phyloP scores from a whole-genome alignment of 2,329 filamentous ascomycete species.

The Stachybotrys echinatus region DNA sequence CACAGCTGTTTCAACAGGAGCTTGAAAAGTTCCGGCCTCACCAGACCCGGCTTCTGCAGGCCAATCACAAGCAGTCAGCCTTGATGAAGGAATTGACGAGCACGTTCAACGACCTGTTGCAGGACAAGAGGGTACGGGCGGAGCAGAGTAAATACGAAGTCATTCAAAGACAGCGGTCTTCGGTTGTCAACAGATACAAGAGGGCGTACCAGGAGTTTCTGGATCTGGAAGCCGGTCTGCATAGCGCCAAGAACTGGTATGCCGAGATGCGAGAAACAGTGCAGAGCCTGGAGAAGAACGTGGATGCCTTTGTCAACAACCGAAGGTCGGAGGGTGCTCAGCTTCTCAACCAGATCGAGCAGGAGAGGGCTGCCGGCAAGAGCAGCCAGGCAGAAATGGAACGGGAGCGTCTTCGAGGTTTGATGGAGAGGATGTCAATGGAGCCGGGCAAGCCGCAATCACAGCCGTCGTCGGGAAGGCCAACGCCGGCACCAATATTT shows the following conservation, averaged over 20 bases:
- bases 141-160: slow-evolving; percentile 95
- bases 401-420: slow-evolving; percentile 75
- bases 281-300: slow-evolving; percentile 88
- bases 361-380: slow-evolving; percentile 61
- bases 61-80: slow-evolving; percentile 90
- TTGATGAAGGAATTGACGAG: slow-evolving; percentile 92
- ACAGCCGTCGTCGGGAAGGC: slow-evolving; percentile 14
- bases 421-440: slow-evolving; percentile 96
- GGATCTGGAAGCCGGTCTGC: slow-evolving; percentile 79
- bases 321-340: slow-evolving; percentile 85
- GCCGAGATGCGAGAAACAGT: slow-evolving; percentile 93
- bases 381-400: slow-evolving; percentile 65
- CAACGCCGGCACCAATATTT: slow-evolving; percentile 41
- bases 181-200: slow-evolving; percentile 82
- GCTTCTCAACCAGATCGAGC: slow-evolving; percentile 82
- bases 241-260: slow-evolving; percentile 90
- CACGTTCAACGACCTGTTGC: slow-evolving; percentile 79
- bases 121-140: slow-evolving; percentile 87
- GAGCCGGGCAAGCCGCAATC: slow-evolving; percentile 45
- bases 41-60: slow-evolving; percentile 84
- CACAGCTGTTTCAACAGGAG: slow-evolving; percentile 88
- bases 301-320: slow-evolving; percentile 95
- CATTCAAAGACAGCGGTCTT: slow-evolving; percentile 75
- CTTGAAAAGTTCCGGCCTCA: slow-evolving; percentile 96
- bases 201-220: slow-evolving; percentile 89